Evolutionary conservation across 352 stramenopile genomes (phyloP), one percentile per base, ranked within the genome.

Genomic region (Salisapilia sapeloensis): DNA sequence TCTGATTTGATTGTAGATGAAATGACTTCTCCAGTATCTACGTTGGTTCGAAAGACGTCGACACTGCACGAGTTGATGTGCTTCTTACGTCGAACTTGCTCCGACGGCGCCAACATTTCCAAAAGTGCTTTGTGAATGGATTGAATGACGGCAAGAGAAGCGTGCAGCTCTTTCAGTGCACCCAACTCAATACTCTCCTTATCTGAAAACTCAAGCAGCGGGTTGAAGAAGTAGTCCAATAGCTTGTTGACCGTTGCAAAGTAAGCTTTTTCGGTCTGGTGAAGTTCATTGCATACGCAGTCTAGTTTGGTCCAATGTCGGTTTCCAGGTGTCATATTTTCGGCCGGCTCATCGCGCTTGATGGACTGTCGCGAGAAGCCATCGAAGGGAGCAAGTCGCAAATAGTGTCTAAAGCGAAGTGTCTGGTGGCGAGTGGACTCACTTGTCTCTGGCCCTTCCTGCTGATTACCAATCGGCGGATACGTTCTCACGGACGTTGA

Each of bases 101-200:
- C n/a, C n/a, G 33, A 12, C 7, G 46, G 33, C 17, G 29, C 24
- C 21, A 56, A 43, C 9, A 45, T 40, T 6, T 46, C 41, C 15
- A 62, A 28, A 3, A 62, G 48, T 31, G 58, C 52, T 16, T 46
- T 28, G 30, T 62, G 52, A 33, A 62, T 62, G 18, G 27, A 34
- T 14, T 59, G 28, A 30, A 62, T 62, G n/a, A 42, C 56, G 11
- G 35, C 28, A 2, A 49, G 50, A 8, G 52, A 55, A 24, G 50
- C 25, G 42, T 50, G 41, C 14, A 62, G 42, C 12, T 40, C 41
- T 9, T 19, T 35, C 44, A 62, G 48, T 12, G 52, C 44, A 11
- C 52, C 44, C 6, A 59, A 27, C 11, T 38, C 35, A 33, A 62
- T 52, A 2, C 13, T 27, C 28, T 56, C 24, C 9, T 33, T 42